A percentile compares a stretch with the other conserved stretches of the same genome.
Evolutionary conservation across 2,329 filamentous ascomycete species (phyloP).

Genomic region (Magnaporthiopsis poae): DNA sequence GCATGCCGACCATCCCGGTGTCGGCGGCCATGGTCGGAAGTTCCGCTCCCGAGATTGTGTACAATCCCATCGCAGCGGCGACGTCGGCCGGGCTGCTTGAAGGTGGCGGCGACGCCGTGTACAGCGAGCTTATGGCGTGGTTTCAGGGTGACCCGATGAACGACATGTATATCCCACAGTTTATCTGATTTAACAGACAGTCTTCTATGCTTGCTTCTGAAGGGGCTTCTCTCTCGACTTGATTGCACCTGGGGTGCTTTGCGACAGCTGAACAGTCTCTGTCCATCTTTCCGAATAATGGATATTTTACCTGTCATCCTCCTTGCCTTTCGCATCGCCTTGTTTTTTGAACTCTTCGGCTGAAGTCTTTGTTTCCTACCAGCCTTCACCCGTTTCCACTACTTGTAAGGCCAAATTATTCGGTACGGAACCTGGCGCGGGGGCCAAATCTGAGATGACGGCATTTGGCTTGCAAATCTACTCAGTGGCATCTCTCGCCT

Average conservation of each 20-base stretch:
- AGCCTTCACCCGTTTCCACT: too few relatives aligned
- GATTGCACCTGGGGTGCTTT: background rate
- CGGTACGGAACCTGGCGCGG: too few relatives aligned
- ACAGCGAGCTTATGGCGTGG: slow-evolving; percentile 8
- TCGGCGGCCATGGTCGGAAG: background rate
- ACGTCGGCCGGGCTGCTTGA: background rate
- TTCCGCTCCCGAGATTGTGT: background rate
- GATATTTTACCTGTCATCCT: too few relatives aligned
- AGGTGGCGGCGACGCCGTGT: slow-evolving; percentile 2
- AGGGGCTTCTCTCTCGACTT: background rate
- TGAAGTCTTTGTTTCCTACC: too few relatives aligned
- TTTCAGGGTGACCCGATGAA: slow-evolving; percentile 5
- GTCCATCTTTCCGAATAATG: too few relatives aligned
- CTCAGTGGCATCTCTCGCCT: too few relatives aligned
- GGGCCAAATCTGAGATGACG: too few relatives aligned
- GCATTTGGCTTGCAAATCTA: too few relatives aligned
- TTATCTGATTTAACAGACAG: background rate
- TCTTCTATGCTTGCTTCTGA: background rate
- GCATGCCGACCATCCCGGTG: background rate
- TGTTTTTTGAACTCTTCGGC: too few relatives aligned
- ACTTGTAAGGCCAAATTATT: too few relatives aligned
- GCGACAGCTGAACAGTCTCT: too few relatives aligned
- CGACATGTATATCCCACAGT: background rate
- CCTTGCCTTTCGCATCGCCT: too few relatives aligned
- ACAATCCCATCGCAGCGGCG: background rate